These are phyloP conservation scores for Aspergillus oerlinghausenensis DNA, from an alignment of 2,329 filamentous ascomycete genomes.

Conservation along the genomic window DNA sequence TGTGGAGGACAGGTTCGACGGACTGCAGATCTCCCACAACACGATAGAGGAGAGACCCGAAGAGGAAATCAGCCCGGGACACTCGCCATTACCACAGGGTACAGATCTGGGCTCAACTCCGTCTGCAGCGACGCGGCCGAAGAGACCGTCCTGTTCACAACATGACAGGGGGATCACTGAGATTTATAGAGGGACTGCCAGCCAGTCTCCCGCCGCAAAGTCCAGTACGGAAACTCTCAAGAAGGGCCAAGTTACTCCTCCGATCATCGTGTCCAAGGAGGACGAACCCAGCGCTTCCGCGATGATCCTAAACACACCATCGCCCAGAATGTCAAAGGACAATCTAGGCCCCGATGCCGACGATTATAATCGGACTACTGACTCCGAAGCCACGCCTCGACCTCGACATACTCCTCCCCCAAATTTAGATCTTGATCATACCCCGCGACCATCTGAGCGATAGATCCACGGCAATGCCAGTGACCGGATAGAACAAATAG, in stretches of 20 bases:
- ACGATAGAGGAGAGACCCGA: conserved; percentile 25
- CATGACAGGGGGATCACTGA: not conserved
- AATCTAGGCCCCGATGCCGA: conserved; percentile 18
- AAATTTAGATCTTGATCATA: conserved; percentile 21
- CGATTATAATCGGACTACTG: conserved; percentile 16
- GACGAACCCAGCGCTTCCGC: not conserved
- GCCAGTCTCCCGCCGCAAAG: not conserved
- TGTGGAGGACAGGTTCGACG: conserved; percentile 30
- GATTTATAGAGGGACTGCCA: conserved; percentile 16
- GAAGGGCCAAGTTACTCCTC: conserved; percentile 30
- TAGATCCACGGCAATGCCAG: conserved; percentile 12
- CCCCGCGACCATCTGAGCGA: conserved; percentile 22
- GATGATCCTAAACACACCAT: conserved; percentile 15
- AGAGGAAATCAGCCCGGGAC: conserved; percentile 22
- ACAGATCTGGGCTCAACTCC: conserved; percentile 8
- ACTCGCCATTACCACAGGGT: conserved; percentile 15
- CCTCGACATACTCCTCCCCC: conserved; percentile 28
- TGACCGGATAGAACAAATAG: conserved; percentile 8
- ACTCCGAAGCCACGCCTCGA: conserved; percentile 32
- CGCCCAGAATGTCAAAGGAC: conserved; percentile 18
- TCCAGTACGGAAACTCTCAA: conserved; percentile 10
- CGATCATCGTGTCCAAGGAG: conserved; percentile 14
- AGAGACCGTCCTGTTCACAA: conserved; percentile 10
- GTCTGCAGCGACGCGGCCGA: conserved; percentile 2
- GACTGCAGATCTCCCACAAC: conserved; percentile 33